Conservation (phyloP, 2,329 filamentous ascomycete genomes). For the Fusarium anguioides region DNA sequence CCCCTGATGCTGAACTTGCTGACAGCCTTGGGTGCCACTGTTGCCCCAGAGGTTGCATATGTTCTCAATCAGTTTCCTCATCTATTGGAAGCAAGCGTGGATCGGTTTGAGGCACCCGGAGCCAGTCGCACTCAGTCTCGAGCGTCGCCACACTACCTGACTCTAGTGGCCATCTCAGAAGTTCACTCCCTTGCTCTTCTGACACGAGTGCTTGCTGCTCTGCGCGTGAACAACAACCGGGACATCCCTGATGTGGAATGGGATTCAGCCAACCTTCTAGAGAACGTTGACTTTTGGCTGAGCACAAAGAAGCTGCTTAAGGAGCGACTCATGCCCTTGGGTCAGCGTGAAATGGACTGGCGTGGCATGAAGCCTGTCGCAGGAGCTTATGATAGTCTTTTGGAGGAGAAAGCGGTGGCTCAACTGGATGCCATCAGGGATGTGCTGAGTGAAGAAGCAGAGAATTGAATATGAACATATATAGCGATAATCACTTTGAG, state of each 20-base stretch:
- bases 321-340: slow-evolving; percentile 78
- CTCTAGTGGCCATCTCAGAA: slow-evolving; percentile 79
- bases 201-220: slow-evolving; percentile 74
- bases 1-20: slow-evolving; percentile 91
- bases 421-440: slow-evolving; percentile 72
- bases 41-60: slow-evolving; percentile 84
- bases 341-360: slow-evolving; percentile 77
- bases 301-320: slow-evolving; percentile 74
- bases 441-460: slow-evolving; percentile 64
- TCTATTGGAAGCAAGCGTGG: slow-evolving; percentile 77
- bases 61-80: slow-evolving; percentile 91
- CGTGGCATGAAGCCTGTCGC: slow-evolving; percentile 54
- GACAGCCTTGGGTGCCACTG: slow-evolving; percentile 80
- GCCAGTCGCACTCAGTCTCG: slow-evolving; percentile 63
- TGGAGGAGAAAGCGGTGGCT: slow-evolving; percentile 80
- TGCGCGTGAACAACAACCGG: slow-evolving; percentile 73
- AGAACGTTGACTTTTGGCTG: slow-evolving; percentile 87
- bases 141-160: slow-evolving; percentile 71
- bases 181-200: slow-evolving; percentile 83
- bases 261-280: slow-evolving; percentile 77
- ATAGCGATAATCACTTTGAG: slow-evolving; percentile 29
- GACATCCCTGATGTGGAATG: slow-evolving; percentile 80
- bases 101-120: slow-evolving; percentile 73
- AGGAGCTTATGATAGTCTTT: slow-evolving; percentile 65
- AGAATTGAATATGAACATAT: slow-evolving; percentile 45